Evolutionary conservation across 1,284 basidiomycete species (phyloP).

Genomic region (Inonotus obliquus): DNA sequence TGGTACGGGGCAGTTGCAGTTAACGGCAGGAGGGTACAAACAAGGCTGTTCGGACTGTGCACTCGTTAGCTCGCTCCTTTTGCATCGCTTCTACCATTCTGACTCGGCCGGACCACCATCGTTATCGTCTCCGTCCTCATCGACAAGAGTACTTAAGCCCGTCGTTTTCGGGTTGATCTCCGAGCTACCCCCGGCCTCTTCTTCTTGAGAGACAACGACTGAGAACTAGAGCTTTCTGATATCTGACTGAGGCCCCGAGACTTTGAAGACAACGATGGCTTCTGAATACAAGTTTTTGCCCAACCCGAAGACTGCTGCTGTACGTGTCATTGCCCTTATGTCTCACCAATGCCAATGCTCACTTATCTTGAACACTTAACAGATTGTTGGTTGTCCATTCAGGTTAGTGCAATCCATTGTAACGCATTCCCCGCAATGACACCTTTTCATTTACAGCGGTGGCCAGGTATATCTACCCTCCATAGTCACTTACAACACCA

Average conservation of each 20-base stretch:
- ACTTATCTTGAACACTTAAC: conserved; percentile 10
- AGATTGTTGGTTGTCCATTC: conserved; percentile 76
- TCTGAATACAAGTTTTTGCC: conserved; percentile 5
- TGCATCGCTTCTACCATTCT: not conserved
- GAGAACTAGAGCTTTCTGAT: not conserved
- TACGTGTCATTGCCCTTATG: conserved; percentile 33
- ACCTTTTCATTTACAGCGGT: conserved; percentile 34
- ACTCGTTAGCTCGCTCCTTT: not conserved
- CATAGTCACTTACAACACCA: conserved; percentile 14
- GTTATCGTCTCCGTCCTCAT: too few relatives aligned
- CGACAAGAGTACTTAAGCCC: too few relatives aligned
- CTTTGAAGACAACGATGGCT: not conserved
- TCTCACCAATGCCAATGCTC: not conserved
- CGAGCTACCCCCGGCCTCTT: too few relatives aligned
- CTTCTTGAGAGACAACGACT: too few relatives aligned
- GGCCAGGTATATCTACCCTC: conserved; percentile 41
- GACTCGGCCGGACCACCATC: not conserved
- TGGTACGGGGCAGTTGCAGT: not conserved
- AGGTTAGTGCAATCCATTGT: conserved; percentile 37
- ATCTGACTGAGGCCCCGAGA: not conserved
- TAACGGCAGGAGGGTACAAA: not conserved
- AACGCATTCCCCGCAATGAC: not conserved
- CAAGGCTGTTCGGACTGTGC: not conserved
- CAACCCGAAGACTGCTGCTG: conserved; percentile 51
- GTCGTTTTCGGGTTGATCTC: too few relatives aligned